Evolutionary conservation across 352 stramenopile species (phyloP).

Genomic region (Elongisporangium prolatum): DNA sequence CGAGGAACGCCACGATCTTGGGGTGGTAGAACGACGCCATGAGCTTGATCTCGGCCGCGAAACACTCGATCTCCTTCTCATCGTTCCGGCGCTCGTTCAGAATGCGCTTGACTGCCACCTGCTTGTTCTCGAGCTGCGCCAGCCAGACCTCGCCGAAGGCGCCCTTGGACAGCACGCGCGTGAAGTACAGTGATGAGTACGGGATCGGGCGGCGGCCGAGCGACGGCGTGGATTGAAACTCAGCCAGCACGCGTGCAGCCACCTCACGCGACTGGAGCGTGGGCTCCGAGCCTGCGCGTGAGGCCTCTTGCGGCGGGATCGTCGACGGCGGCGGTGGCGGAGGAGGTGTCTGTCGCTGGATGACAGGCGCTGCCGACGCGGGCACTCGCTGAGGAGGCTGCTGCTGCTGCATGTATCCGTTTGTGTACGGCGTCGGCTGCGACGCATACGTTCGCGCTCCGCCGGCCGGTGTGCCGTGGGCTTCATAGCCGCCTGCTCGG

Average conservation of each 20-base stretch:
- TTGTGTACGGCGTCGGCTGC: slow-evolving; percentile 21
- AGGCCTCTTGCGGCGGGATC: slow-evolving; percentile 14
- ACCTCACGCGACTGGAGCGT: slow-evolving; percentile 38
- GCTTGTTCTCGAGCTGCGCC: slow-evolving; percentile 66
- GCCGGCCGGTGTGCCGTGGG: slow-evolving; percentile 13
- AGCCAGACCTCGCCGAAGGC: slow-evolving; percentile 87
- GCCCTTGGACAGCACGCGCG: slow-evolving; percentile 78
- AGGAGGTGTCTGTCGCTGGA: slow-evolving; percentile 9
- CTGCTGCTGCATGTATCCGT: slow-evolving; percentile 1
- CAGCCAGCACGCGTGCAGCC: slow-evolving; percentile 51
- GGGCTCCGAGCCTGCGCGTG: slow-evolving; percentile 20
- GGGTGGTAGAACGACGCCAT: slow-evolving; percentile 78
- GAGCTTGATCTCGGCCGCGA: slow-evolving; percentile 81
- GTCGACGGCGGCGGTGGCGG: slow-evolving; percentile 8
- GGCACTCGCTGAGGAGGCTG: slow-evolving; percentile 8
- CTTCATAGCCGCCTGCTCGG: slow-evolving; percentile 10
- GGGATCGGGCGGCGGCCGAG: slow-evolving; percentile 51
- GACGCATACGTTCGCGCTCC: slow-evolving; percentile 8
- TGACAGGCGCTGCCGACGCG: slow-evolving; percentile 1
- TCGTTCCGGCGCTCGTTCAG: slow-evolving; percentile 79
- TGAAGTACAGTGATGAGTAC: slow-evolving; percentile 77
- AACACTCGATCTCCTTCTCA: slow-evolving; percentile 82
- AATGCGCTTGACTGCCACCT: slow-evolving; percentile 82
- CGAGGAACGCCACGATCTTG: slow-evolving; percentile 82
- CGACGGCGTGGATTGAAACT: slow-evolving; percentile 60